Percentiles rank a stretch among this genome's conserved stretches.
Conservation (phyloP, 2,329 filamentous ascomycete species). For the Venturia pyrina region DNA sequence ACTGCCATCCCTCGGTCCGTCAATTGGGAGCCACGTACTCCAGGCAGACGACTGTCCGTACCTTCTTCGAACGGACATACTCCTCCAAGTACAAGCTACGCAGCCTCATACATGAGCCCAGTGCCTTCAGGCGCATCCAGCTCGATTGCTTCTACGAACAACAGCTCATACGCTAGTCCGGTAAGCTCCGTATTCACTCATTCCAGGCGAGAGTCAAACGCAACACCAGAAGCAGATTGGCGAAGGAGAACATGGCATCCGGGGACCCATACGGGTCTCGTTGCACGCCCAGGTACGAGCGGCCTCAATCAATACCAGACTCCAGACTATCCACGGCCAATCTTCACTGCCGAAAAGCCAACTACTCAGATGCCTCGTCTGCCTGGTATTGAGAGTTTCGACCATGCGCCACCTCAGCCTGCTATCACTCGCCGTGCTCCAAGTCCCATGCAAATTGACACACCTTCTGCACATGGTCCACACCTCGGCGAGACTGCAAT, state of each 20-base stretch:
- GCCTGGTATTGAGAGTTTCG: slow-evolving; percentile 88
- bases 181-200: slow-evolving; percentile 53
- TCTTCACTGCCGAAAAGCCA: slow-evolving; percentile 42
- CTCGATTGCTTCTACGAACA: slow-evolving; percentile 25
- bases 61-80: slow-evolving; percentile 71
- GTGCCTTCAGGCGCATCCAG: slow-evolving; percentile 40
- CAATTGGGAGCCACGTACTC: slow-evolving; percentile 62
- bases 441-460: slow-evolving; percentile 71
- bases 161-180: slow-evolving; percentile 56
- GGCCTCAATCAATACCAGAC: slow-evolving; percentile 67
- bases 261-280: slow-evolving; percentile 53
- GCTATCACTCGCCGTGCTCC: slow-evolving; percentile 52
- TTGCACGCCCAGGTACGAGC: slow-evolving; percentile 53
- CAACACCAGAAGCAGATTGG: slow-evolving; percentile 56
- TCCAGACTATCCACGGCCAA: slow-evolving; percentile 50
- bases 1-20: slow-evolving; percentile 59
- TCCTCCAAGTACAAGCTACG: slow-evolving; percentile 42
- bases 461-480: slow-evolving; percentile 20
- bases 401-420: slow-evolving; percentile 57
- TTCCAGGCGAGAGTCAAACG: slow-evolving; percentile 56
- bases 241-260: slow-evolving; percentile 87
- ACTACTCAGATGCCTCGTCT: slow-evolving; percentile 52
- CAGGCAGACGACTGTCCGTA: slow-evolving; percentile 69
- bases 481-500: slow-evolving; percentile 15
- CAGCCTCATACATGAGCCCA: slow-evolving; percentile 46